Conservation (phyloP, 2,329 filamentous ascomycete species). For the Claviceps africana region DNA sequence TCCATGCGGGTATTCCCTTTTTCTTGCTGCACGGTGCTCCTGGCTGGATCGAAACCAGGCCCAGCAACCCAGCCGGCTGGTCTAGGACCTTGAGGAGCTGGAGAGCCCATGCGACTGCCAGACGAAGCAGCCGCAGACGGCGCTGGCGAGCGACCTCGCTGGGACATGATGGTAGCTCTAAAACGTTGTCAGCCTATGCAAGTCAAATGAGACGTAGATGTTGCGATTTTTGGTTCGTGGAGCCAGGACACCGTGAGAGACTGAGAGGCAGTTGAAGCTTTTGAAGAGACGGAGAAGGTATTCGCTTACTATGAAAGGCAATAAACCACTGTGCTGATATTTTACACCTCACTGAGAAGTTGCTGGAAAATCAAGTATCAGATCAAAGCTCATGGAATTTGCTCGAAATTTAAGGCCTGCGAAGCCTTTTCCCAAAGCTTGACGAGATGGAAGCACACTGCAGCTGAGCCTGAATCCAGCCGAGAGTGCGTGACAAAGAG, state of each 20-base stretch:
- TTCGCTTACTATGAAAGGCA: neutral
- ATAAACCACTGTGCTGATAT: neutral
- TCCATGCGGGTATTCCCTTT: conserved; percentile 38
- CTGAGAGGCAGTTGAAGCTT: no score
- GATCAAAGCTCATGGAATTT: neutral
- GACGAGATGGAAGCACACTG: neutral
- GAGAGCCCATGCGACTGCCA: neutral
- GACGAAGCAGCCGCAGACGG: neutral
- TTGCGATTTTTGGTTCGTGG: neutral
- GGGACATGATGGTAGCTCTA: conserved; percentile 16
- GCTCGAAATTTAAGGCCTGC: neutral
- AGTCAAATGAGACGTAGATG: neutral
- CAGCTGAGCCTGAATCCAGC: neutral
- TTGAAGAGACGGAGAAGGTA: neutral
- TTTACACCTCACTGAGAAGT: neutral
- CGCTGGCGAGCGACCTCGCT: conserved; percentile 17
- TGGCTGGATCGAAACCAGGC: conserved; percentile 31
- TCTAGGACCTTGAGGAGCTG: conserved; percentile 1
- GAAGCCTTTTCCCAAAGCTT: neutral
- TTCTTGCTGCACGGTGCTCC: conserved; percentile 13
- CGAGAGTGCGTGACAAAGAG: neutral
- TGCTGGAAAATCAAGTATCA: neutral
- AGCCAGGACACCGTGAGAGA: neutral
- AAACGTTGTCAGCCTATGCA: neutral
- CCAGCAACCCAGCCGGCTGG: conserved; percentile 13